A percentile compares a stretch with the other conserved stretches of the same genome.
These are phyloP conservation scores for Saccharomyces hybrid DNA, from an alignment of 1,139 yeast species.

Conservation along the genomic window DNA sequence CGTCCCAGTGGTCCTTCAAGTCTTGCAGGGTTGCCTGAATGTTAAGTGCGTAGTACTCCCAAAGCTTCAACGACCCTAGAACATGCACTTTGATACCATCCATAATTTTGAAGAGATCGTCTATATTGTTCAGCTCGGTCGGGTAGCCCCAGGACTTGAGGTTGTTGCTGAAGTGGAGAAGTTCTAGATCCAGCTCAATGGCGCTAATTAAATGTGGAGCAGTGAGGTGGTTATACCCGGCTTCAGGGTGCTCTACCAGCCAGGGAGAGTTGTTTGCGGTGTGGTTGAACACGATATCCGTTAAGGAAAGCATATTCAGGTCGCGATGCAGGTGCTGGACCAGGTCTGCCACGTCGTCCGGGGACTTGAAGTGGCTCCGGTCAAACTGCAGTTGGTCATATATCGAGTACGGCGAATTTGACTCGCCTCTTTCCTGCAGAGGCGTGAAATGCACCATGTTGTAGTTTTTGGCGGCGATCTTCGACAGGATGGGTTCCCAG, in stretches of 20 bases:
- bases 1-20: slow-evolving; percentile 22
- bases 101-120: slow-evolving; percentile 54
- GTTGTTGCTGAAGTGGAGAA: slow-evolving; percentile 55
- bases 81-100: slow-evolving; percentile 65
- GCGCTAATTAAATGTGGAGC: slow-evolving; percentile 87
- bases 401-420: slow-evolving; percentile 88
- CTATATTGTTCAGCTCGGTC: slow-evolving; percentile 39
- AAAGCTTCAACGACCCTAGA: slow-evolving; percentile 54
- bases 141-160: slow-evolving; percentile 56
- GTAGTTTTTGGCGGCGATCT: slow-evolving; percentile 67
- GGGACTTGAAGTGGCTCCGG: slow-evolving; percentile 47
- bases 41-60: slow-evolving; percentile 83
- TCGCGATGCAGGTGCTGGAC: slow-evolving; percentile 45
- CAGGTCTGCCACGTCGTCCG: slow-evolving; percentile 42
- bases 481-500: slow-evolving; percentile 62
- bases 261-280: slow-evolving; percentile 86
- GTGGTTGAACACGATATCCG: slow-evolving; percentile 92
- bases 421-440: slow-evolving; percentile 76
- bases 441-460: slow-evolving; percentile 97
- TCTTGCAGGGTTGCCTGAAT: slow-evolving; percentile 34
- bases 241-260: slow-evolving; percentile 79
- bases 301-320: slow-evolving; percentile 62
- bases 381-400: slow-evolving; percentile 79
- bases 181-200: slow-evolving; percentile 65
- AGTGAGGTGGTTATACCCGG: slow-evolving; percentile 77